These are phyloP conservation scores for Sclerotinia sclerotiorum DNA, from an alignment of 2,329 filamentous ascomycete species.

Conservation along the genomic window DNA sequence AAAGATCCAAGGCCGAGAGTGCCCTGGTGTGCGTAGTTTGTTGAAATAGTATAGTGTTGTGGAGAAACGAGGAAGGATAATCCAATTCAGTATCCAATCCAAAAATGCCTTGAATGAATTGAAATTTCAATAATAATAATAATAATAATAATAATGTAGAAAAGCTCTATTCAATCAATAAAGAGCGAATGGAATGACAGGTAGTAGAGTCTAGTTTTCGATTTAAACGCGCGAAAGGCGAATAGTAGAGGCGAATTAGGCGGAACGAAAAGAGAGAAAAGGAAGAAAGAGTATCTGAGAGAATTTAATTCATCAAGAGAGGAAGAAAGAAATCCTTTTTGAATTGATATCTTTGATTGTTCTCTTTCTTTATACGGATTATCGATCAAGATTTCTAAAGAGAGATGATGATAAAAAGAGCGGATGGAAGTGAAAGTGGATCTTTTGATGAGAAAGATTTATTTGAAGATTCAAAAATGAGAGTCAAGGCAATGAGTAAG, in stretches of 20 bases:
- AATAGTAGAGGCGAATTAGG: not conserved
- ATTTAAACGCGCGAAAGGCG: not conserved
- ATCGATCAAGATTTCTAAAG: too few relatives aligned
- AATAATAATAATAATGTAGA: too few relatives aligned
- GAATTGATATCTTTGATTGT: not conserved
- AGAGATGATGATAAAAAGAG: not conserved
- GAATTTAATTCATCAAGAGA: too few relatives aligned
- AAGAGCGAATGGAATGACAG: not conserved
- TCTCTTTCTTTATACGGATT: not conserved
- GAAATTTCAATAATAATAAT: not conserved
- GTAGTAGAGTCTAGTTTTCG: not conserved
- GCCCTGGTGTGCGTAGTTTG: conserved; percentile 1
- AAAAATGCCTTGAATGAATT: conserved; percentile 1
- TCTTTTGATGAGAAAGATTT: not conserved
- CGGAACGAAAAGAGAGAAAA: not conserved
- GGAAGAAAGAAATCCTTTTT: not conserved
- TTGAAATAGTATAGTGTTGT: not conserved
- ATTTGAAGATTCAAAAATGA: not conserved
- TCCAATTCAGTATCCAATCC: not conserved
- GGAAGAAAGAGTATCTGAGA: not conserved
- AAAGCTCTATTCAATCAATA: not conserved
- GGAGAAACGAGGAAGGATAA: not conserved
- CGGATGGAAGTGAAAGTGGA: not conserved
- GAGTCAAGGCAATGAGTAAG: not conserved
- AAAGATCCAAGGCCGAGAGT: too few relatives aligned